Base-by-base conservation (phyloP, 1,284 basidiomycete species). In the Boletus mariae region DNA sequence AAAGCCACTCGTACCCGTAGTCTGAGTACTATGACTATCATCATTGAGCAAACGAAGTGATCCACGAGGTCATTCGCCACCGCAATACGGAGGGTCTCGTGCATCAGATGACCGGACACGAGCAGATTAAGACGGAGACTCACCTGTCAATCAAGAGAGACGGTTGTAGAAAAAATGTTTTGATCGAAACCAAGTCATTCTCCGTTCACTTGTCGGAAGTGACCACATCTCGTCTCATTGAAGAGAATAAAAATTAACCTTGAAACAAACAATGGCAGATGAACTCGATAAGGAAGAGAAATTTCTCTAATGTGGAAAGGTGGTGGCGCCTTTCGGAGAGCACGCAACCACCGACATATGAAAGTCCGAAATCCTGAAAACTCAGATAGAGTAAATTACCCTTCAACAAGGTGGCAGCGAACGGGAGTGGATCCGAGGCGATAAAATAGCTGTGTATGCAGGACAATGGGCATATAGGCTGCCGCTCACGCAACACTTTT, bases 311-410 rank as follows among this genome's bases (percentile, higher is more conserved):
- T 61, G 61, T 45, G 60, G 56, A 53, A 55, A 42, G 48, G 58
- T 56, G 47, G 56, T 57, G 64, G 60, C 60, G 44, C 51, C 47
- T 57, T 66, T 61, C 57, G 63, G 54, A 50, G 45, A 54, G 40
- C 38, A 62, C 52, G 54, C 45, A 63, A 64, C 58, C 55, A 63
- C 54, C 55, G 61, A 67, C 65, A 67, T 55, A 67, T 66, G 63
- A 65, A 65, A 65, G 67, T 65, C 63, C 63, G 67, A 65, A 67
- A 52, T 42, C 46, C 59, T 62, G 67, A 38, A 66, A 69, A 65
- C 67, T 69, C 65, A 68, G 65, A 66, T 54, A 62, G 52, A 47
- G 59, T 55, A 52, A 62, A 50, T 64, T 53, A 48, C 49, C 52
- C 52, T 50, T 49, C 59, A 57, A 51, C 48, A 49, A 55, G 41